A percentile compares a stretch with the other conserved stretches of the same genome.
phyloP scores from a whole-genome alignment of 2,329 filamentous ascomycete species.

The Neofusicoccum sp. region DNA sequence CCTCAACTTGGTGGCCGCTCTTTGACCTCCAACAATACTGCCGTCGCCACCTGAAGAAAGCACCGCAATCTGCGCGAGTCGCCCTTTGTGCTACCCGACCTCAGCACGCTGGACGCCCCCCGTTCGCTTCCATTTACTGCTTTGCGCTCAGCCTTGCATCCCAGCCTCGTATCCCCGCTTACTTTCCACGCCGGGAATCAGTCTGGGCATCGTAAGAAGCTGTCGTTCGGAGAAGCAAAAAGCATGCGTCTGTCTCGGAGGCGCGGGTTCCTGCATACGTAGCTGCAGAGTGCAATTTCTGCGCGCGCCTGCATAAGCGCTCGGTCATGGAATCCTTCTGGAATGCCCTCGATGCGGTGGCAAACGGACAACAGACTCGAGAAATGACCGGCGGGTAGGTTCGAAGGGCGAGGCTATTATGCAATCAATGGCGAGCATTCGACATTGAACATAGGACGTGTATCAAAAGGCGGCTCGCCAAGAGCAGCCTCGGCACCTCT shows the following conservation, averaged over 20 bases:
- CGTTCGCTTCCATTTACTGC: neutral
- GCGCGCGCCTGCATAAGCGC: neutral
- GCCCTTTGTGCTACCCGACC: neutral
- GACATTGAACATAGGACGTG: neutral
- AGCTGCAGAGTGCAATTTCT: neutral
- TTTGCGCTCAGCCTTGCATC: neutral
- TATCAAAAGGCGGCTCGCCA: neutral
- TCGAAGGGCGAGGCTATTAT: neutral
- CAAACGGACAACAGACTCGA: neutral
- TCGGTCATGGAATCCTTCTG: slow-evolving; percentile 14
- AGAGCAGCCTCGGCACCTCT: neutral
- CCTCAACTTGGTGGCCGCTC: no score
- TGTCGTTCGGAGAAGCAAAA: neutral
- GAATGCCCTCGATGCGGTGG: neutral
- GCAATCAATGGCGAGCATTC: neutral
- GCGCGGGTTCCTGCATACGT: slow-evolving; percentile 13
- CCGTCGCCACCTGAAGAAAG: no score
- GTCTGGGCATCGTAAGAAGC: neutral
- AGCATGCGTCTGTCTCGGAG: neutral
- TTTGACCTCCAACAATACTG: no score
- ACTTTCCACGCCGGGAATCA: neutral
- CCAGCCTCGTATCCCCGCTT: neutral
- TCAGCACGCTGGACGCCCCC: neutral
- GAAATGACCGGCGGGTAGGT: neutral
- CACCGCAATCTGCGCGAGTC: neutral